phyloP scores from a whole-genome alignment of 257 asterid genomes.

The Solanum pimpinellifolium region DNA sequence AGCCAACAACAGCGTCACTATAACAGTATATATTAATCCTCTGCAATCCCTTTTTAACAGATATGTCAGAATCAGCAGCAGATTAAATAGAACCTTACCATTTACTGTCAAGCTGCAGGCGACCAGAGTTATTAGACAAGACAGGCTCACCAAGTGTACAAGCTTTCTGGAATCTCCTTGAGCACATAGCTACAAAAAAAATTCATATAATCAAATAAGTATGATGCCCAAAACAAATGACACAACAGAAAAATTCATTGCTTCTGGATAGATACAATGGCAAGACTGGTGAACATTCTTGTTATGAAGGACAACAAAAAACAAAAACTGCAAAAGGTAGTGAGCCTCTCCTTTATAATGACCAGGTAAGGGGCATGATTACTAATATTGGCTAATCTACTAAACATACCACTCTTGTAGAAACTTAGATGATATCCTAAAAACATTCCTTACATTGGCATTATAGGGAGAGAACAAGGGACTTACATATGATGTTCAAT shows the following conservation, averaged over 20 bases:
- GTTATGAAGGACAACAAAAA: neutral
- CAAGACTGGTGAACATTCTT: neutral
- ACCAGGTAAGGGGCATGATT: neutral
- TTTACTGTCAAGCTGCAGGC: slow-evolving; percentile 65
- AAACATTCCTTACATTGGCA: neutral
- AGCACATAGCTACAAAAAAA: slow-evolving; percentile 73
- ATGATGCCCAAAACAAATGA: neutral
- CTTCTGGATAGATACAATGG: neutral
- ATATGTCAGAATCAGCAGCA: neutral
- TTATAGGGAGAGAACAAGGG: neutral
- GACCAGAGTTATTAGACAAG: slow-evolving; percentile 51
- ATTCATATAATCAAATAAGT: slow-evolving; percentile 9
- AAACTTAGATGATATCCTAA: neutral
- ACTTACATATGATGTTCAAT: neutral
- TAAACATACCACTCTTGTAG: neutral
- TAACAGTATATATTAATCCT: neutral
- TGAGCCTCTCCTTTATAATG: neutral
- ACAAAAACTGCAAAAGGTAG: neutral
- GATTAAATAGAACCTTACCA: slow-evolving; percentile 39
- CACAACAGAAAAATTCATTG: slow-evolving; percentile 1
- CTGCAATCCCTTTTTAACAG: neutral
- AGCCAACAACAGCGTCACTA: neutral
- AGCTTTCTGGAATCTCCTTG: slow-evolving; percentile 70
- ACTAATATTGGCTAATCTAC: neutral
- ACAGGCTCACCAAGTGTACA: slow-evolving; percentile 61